A percentile compares a stretch with the other conserved stretches of the same genome.
Conservation (phyloP, 2,329 filamentous ascomycete species). For the Hypomyces perniciosus region DNA sequence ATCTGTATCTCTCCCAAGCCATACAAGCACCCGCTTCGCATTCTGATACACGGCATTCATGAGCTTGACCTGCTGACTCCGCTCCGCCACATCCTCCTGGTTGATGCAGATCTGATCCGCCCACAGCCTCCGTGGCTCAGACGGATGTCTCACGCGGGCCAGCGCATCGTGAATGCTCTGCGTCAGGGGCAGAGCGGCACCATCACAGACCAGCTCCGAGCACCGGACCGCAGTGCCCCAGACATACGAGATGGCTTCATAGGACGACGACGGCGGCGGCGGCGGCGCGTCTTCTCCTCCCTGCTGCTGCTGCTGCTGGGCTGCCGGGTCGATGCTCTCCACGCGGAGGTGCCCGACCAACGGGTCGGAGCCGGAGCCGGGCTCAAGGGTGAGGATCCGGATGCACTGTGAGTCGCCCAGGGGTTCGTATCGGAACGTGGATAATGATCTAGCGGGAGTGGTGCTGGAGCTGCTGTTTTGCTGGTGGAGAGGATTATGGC, state of each 20-base stretch:
- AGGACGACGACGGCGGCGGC: conserved; percentile 10
- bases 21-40: conserved; percentile 28
- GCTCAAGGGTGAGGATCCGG: conserved; percentile 28
- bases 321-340: conserved; percentile 19
- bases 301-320: not conserved
- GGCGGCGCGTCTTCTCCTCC: not conserved
- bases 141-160: conserved; percentile 21
- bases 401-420: conserved; percentile 19
- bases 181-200: conserved; percentile 22
- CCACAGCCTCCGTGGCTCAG: conserved; percentile 26
- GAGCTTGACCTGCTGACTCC: conserved; percentile 31
- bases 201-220: conserved; percentile 20
- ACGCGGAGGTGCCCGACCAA: conserved; percentile 22
- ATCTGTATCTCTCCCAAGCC: conserved; percentile 28
- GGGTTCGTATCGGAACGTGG: conserved; percentile 14
- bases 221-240: conserved; percentile 25
- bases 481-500: too few species aligned
- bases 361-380: conserved; percentile 22
- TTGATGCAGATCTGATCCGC: conserved; percentile 38
- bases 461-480: too few species aligned
- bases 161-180: conserved; percentile 27
- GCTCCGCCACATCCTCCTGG: conserved; percentile 30
- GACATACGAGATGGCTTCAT: conserved; percentile 32
- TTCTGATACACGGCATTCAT: conserved; percentile 34
- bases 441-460: too few species aligned